Conservation (phyloP, 306 rosid species). For the Rosa chinensis region DNA sequence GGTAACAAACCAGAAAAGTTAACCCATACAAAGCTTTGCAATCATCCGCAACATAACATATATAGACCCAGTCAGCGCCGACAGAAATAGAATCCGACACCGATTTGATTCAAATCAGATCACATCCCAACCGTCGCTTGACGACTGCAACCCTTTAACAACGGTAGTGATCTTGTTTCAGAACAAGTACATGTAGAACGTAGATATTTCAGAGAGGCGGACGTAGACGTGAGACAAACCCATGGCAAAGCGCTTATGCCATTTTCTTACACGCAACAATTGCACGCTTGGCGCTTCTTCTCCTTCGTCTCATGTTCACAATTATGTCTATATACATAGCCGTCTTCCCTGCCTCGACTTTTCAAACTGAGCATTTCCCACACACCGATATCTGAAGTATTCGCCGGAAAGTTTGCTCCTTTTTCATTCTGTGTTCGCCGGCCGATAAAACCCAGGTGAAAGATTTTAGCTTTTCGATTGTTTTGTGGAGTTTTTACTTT, state of each 20-base stretch:
- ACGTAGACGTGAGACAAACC: constrained; percentile 57
- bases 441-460: constrained; percentile 2
- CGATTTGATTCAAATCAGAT: neutral
- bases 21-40: neutral
- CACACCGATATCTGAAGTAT: neutral
- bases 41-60: neutral
- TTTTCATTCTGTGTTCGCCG: constrained; percentile 6
- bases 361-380: neutral
- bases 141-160: neutral
- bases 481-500: neutral
- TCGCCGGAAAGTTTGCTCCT: constrained; percentile 26
- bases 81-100: neutral
- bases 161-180: neutral
- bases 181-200: neutral
- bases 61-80: neutral
- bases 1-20: too few species aligned
- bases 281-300: constrained; percentile 40
- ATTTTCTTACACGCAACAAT: constrained; percentile 68
- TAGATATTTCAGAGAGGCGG: constrained; percentile 65
- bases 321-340: constrained; percentile 1
- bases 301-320: neutral
- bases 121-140: constrained; percentile 4
- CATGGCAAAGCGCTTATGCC: constrained; percentile 60
- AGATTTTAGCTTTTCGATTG: neutral
- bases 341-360: neutral